These are phyloP conservation scores for Talaromyces wortmannii DNA, from an alignment of 495 filamentous ascomycete genomes.

Conservation along the genomic window DNA sequence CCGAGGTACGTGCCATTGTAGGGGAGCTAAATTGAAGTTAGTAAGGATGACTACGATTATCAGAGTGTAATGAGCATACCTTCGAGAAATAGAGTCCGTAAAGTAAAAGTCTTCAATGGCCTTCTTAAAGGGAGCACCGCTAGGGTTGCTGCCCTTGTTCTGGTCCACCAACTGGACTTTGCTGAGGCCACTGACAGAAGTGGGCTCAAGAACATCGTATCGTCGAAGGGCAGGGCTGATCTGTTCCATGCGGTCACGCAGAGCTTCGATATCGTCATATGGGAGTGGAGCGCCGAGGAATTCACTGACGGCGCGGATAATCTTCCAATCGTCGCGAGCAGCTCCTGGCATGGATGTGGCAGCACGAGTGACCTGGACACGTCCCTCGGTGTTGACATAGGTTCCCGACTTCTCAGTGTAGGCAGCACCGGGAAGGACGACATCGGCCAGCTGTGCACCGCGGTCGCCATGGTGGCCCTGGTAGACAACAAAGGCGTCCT, in stretches of 20 bases:
- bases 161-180: constrained; percentile 92
- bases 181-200: constrained; percentile 60
- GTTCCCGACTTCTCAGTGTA: constrained; percentile 98
- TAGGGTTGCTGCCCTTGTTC: constrained; percentile 76
- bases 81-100: constrained; percentile 91
- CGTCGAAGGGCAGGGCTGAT: constrained; percentile 81
- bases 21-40: constrained; percentile 59
- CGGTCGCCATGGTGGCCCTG: constrained; percentile 96
- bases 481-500: constrained; percentile 93
- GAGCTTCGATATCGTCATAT: constrained; percentile 82
- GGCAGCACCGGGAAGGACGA: constrained; percentile 87
- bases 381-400: constrained; percentile 95
- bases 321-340: constrained; percentile 96
- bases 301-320: constrained; percentile 84
- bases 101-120: constrained; percentile 95
- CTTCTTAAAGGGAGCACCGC: constrained; percentile 63
- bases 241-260: constrained; percentile 91
- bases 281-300: constrained; percentile 82
- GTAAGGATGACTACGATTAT: constrained; percentile 9
- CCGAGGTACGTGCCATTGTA: constrained; percentile 94
- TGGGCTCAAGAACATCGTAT: constrained; percentile 86
- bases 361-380: constrained; percentile 84
- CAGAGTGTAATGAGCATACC: constrained; percentile 44
- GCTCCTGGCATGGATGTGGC: constrained; percentile 83
- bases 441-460: constrained; percentile 86